A percentile compares a stretch with the other conserved stretches of the same genome.
phyloP scores from a whole-genome alignment of 2,329 filamentous ascomycete genomes.

The Alternaria burnsii region DNA sequence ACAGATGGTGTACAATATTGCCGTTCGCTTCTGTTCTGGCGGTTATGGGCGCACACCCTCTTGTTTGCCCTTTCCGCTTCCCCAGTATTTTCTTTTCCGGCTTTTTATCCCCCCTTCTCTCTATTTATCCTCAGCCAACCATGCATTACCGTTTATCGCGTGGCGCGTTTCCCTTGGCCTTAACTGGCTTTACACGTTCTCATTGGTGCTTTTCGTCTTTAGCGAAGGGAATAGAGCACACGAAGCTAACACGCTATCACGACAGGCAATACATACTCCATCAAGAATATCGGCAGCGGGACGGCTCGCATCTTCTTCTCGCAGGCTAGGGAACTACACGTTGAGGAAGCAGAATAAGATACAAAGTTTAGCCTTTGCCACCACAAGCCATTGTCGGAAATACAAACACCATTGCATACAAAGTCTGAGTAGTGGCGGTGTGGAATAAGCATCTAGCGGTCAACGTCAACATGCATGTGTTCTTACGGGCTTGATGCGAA shows the following conservation, averaged over 20 bases:
- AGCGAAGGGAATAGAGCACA: neutral
- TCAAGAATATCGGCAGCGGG: conserved; percentile 78
- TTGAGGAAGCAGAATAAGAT: conserved; percentile 19
- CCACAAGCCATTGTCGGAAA: no score
- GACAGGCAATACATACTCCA: conserved; percentile 90
- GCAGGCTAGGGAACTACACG: conserved; percentile 73
- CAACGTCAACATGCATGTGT: neutral
- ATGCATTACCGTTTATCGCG: neutral
- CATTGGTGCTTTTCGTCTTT: neutral
- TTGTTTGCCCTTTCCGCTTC: neutral
- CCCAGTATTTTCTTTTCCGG: neutral
- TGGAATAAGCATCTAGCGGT: neutral
- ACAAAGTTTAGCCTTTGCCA: no score
- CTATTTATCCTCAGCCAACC: neutral
- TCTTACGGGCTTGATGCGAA: no score
- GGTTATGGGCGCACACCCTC: neutral
- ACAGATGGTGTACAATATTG: conserved; percentile 21
- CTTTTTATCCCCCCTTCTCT: neutral
- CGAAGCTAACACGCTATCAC: conserved; percentile 16
- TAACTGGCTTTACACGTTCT: neutral
- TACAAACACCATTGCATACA: neutral
- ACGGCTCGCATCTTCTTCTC: conserved; percentile 88
- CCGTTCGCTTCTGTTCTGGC: conserved; percentile 21
- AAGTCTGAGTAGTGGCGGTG: conserved; percentile 1
- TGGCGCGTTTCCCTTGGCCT: neutral